A percentile compares a stretch with the other conserved stretches of the same genome.
Conservation (phyloP, 139 green algal species). For the Gonium pectorale region DNA sequence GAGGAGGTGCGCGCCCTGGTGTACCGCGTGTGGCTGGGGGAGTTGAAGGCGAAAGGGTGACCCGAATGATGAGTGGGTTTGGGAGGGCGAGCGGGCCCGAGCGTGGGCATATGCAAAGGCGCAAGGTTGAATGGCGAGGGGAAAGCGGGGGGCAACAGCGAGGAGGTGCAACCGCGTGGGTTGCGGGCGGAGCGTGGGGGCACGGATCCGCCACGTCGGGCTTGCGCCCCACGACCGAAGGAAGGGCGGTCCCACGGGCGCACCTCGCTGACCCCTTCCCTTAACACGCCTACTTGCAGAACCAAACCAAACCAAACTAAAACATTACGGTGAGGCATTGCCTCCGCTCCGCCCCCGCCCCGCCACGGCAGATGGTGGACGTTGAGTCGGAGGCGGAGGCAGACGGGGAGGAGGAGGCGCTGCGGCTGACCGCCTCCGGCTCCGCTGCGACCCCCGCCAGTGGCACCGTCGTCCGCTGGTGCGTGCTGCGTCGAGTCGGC, state of each 20-base stretch:
- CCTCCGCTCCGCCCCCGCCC: not conserved
- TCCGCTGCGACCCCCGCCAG: not conserved
- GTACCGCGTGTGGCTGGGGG: not conserved
- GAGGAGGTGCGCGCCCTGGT: not conserved
- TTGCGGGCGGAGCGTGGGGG: too few relatives aligned
- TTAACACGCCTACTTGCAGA: not conserved
- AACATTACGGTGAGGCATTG: too few relatives aligned
- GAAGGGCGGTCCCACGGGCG: not conserved
- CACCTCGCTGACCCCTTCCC: not conserved
- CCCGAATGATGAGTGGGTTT: not conserved
- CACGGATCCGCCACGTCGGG: not conserved
- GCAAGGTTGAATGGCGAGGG: too few relatives aligned
- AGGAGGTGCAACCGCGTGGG: too few relatives aligned
- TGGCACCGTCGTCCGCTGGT: not conserved
- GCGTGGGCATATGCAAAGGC: too few relatives aligned
- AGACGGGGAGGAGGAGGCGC: constrained; percentile 14
- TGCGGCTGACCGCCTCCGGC: not conserved
- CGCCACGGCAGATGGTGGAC: not conserved
- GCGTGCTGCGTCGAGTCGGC: not conserved
- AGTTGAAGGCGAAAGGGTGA: not conserved
- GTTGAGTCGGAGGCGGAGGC: not conserved
- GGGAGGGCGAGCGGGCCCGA: not conserved
- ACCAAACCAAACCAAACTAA: not conserved
- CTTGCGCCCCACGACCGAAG: not conserved
- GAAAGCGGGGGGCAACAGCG: too few relatives aligned